Base-by-base conservation (phyloP, 768 basidiomycete species). In the Naematelia aurantialba region DNA sequence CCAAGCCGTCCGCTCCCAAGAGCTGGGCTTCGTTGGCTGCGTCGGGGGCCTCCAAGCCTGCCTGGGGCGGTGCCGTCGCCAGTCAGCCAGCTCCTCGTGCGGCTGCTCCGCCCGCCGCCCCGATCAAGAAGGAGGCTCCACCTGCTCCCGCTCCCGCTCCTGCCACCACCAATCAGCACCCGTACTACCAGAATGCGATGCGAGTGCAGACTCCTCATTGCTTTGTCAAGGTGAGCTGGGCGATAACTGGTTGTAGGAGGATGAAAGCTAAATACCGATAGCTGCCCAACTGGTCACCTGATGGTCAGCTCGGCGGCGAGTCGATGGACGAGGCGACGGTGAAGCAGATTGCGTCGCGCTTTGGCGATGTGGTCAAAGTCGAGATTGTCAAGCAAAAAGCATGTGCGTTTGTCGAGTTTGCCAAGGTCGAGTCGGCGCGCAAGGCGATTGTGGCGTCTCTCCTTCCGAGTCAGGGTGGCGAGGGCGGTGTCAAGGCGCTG, bases 381-480 rank as follows among this genome's bases (percentile, higher is more conserved):
- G 93, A 97, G 77, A 86, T 96, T 63, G 87, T 94, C 44, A 88
- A 88, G 63, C 75, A 70, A 72, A 94, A 89, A 76, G 90, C 89
- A 0, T 97, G 93, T 72, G 93, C 92, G 0, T 97, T 98, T 83
- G 81, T 96, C 69, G 94, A 97, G 78, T 98, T 93, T 80, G 75
- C 72, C 22, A 79, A 79, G 0, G 76, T 93, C 58, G 91, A 93
- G 1, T 79, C 84, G 34, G 94, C 94, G n/a, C 83, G 85, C 68
- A 84, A 85, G 45, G 94, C 94, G 1, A 94, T 99, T 72, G 79
- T 83, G 25, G 82, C 87, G 2, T 87, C 85, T 31, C 76, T 96
- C 50, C 83, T 85, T 1, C 74, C 79, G 27, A 60, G 70, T 42
- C 85, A 86, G 64, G 92, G 92, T 59, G 93, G 92, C 34, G 90